Percentiles rank a stretch among this genome's conserved stretches.
Conservation (phyloP, 2,329 filamentous ascomycete genomes). For the Colletotrichum acutatum region DNA sequence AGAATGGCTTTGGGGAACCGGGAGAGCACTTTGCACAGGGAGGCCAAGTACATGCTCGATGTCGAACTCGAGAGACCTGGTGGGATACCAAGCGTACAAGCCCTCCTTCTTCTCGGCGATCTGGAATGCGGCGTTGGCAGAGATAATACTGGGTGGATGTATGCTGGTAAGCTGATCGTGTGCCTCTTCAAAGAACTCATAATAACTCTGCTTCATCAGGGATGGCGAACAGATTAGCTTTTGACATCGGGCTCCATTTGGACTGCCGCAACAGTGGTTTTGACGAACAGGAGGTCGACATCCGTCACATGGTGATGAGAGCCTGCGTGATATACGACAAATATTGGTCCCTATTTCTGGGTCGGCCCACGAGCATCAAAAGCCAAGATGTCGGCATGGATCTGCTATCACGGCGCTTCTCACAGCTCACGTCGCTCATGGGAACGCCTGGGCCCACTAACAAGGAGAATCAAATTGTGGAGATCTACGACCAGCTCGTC, state of each 20-base stretch:
- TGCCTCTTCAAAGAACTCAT: slow-evolving; percentile 36
- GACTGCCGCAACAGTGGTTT: slow-evolving; percentile 54
- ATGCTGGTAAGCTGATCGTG: slow-evolving; percentile 53
- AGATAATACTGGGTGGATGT: slow-evolving; percentile 66
- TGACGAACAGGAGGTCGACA: slow-evolving; percentile 56
- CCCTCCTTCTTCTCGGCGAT: slow-evolving; percentile 61
- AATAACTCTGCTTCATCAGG: slow-evolving; percentile 38
- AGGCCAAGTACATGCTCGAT: slow-evolving; percentile 66
- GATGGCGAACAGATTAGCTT: slow-evolving; percentile 57
- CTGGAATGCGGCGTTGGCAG: slow-evolving; percentile 64
- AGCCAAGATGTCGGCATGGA: slow-evolving; percentile 61
- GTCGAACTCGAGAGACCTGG: slow-evolving; percentile 63
- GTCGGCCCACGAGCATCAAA: slow-evolving; percentile 64
- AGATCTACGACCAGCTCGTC: slow-evolving; percentile 63
- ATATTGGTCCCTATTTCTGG: slow-evolving; percentile 66
- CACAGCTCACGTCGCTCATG: slow-evolving; percentile 51
- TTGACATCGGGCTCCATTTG: slow-evolving; percentile 61
- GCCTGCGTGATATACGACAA: slow-evolving; percentile 65
- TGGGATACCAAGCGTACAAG: slow-evolving; percentile 63
- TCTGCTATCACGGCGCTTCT: slow-evolving; percentile 56
- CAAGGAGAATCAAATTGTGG: slow-evolving; percentile 38
- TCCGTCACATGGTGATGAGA: slow-evolving; percentile 62
- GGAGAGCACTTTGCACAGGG: slow-evolving; percentile 63
- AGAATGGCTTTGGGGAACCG: slow-evolving; percentile 56
- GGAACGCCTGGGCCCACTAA: slow-evolving; percentile 44